These are phyloP conservation scores for Fusarium penzigii DNA, from an alignment of 2,329 filamentous ascomycete genomes.

Conservation along the genomic window DNA sequence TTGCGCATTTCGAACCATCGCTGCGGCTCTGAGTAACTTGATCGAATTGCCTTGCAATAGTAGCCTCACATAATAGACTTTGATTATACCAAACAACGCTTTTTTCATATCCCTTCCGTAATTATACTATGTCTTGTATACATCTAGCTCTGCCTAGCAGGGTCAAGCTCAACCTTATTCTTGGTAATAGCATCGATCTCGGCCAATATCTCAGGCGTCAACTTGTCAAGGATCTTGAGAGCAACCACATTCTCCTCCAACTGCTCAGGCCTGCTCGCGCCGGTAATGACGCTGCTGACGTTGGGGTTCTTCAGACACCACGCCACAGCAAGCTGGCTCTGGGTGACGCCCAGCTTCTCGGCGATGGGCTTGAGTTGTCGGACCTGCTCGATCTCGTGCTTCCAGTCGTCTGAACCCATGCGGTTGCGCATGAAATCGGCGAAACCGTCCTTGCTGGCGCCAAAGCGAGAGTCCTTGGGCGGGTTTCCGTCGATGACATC, in stretches of 20 bases:
- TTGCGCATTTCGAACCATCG: too few species aligned
- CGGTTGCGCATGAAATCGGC: constrained; percentile 54
- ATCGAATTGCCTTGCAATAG: too few species aligned
- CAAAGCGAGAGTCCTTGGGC: constrained; percentile 59
- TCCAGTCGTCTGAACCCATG: constrained; percentile 51
- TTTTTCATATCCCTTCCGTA: neutral
- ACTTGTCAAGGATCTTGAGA: constrained; percentile 46
- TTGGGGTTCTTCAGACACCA: constrained; percentile 58
- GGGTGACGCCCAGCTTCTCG: constrained; percentile 56
- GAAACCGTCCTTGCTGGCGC: constrained; percentile 58
- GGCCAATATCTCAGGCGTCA: constrained; percentile 51
- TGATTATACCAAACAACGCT: neutral
- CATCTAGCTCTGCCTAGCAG: constrained; percentile 24
- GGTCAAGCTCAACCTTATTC: constrained; percentile 30
- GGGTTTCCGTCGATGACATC: constrained; percentile 49
- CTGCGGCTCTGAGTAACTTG: too few species aligned
- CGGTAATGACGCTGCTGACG: constrained; percentile 54
- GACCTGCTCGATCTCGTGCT: constrained; percentile 48
- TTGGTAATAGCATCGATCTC: constrained; percentile 50
- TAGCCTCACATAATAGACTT: neutral
- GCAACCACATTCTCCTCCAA: constrained; percentile 52
- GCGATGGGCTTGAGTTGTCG: constrained; percentile 51
- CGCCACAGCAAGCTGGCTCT: constrained; percentile 52
- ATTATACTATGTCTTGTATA: neutral
- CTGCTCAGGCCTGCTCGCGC: constrained; percentile 53